phyloP scores from a whole-genome alignment of 1,284 basidiomycete genomes.

The Caloboletus inedulis region DNA sequence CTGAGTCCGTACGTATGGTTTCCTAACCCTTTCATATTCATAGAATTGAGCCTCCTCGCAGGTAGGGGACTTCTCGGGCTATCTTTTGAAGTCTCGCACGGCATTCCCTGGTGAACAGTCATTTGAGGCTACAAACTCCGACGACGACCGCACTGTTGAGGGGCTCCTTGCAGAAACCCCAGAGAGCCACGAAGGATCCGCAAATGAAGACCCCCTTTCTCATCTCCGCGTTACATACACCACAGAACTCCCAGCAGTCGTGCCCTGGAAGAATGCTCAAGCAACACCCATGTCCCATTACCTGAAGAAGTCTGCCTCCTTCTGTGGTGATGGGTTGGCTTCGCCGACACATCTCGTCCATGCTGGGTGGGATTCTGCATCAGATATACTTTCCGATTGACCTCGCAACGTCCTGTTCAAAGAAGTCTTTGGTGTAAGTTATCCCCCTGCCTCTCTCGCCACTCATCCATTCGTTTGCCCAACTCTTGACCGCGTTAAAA shows the following conservation, averaged over 20 bases:
- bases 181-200: slow-evolving; percentile 29
- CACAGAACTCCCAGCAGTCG: slow-evolving; percentile 35
- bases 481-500: slow-evolving; percentile 21
- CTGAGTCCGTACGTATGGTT: slow-evolving; percentile 33
- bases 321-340: slow-evolving; percentile 36
- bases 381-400: slow-evolving; percentile 41
- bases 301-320: slow-evolving; percentile 39
- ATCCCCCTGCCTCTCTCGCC: slow-evolving; percentile 14
- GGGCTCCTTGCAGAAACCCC: slow-evolving; percentile 35
- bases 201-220: slow-evolving; percentile 35
- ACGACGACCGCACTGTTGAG: slow-evolving; percentile 35
- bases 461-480: slow-evolving; percentile 21
- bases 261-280: slow-evolving; percentile 41
- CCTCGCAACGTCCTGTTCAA: slow-evolving; percentile 8
- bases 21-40: slow-evolving; percentile 31
- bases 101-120: slow-evolving; percentile 32
- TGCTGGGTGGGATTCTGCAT: slow-evolving; percentile 60
- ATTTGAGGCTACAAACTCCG: slow-evolving; percentile 37
- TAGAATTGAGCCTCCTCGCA: slow-evolving; percentile 29
- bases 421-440: slow-evolving; percentile 25
- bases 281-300: slow-evolving; percentile 38
- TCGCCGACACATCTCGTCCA: slow-evolving; percentile 48
- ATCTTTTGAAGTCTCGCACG: slow-evolving; percentile 27
- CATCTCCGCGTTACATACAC: slow-evolving; percentile 39
- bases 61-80: slow-evolving; percentile 31